phyloP scores from a whole-genome alignment of 257 asterid genomes.

The Solanum lycopersicoides region DNA sequence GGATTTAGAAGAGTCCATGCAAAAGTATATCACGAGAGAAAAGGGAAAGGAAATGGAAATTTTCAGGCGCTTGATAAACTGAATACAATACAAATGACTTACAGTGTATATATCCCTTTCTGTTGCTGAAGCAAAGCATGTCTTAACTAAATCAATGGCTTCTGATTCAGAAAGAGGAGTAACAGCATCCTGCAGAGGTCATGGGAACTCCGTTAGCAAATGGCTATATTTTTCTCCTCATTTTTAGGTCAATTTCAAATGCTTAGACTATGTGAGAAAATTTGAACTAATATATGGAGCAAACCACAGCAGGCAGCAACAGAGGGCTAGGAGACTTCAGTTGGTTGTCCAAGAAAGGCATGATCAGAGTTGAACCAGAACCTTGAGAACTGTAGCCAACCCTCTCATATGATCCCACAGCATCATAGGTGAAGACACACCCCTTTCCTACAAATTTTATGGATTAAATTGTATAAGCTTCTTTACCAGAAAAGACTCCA shows the following conservation, averaged over 20 bases:
- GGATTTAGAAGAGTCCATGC: neutral
- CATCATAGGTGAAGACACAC: constrained; percentile 93
- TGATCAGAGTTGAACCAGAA: constrained; percentile 87
- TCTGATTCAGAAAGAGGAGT: constrained; percentile 42
- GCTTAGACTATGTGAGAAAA: neutral
- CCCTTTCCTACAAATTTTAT: constrained; percentile 62
- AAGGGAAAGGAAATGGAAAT: neutral
- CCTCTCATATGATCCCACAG: constrained; percentile 95
- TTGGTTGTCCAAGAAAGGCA: constrained; percentile 80
- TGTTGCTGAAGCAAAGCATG: constrained; percentile 42
- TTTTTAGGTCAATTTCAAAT: neutral
- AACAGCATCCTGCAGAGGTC: constrained; percentile 30
- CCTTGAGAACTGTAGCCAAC: constrained; percentile 98
- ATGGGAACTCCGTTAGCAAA: neutral
- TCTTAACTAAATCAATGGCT: constrained; percentile 34
- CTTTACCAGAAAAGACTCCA: neutral
- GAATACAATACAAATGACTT: neutral
- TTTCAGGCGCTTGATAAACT: neutral
- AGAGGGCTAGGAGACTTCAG: constrained; percentile 38
- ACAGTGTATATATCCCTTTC: constrained; percentile 42
- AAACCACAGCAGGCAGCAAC: constrained; percentile 26
- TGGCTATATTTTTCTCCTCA: neutral
- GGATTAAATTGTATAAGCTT: neutral
- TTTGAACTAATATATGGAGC: neutral
- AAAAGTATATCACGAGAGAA: neutral